A percentile compares a stretch with the other conserved stretches of the same genome.
These are phyloP conservation scores for Trichoderma sp. DNA, from an alignment of 2,329 filamentous ascomycete species.

Conservation along the genomic window DNA sequence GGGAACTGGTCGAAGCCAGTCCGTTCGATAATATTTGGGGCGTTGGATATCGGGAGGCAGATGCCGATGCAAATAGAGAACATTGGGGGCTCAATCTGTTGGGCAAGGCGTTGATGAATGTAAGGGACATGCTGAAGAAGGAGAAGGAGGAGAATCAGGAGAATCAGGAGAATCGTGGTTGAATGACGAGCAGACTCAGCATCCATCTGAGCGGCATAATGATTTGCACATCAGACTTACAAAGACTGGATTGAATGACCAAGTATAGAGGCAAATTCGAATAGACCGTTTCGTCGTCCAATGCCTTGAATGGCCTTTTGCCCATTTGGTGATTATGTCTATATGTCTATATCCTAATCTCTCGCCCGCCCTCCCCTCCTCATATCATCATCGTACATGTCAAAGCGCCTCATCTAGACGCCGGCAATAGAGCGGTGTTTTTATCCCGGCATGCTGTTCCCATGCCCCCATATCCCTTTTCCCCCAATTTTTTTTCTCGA, in stretches of 20 bases:
- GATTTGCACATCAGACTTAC: not conserved
- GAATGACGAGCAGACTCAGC: not conserved
- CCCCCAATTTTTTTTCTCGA: conserved; percentile 1
- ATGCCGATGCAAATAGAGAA: conserved; percentile 45
- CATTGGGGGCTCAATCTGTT: conserved; percentile 64
- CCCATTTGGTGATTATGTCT: conserved; percentile 19
- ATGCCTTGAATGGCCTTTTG: not conserved
- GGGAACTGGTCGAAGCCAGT: conserved; percentile 60
- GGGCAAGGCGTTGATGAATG: conserved; percentile 59
- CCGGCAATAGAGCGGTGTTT: conserved; percentile 34
- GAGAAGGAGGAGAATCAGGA: not conserved
- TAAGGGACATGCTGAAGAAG: conserved; percentile 48
- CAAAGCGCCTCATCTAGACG: conserved; percentile 19
- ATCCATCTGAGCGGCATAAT: not conserved
- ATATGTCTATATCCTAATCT: conserved; percentile 24
- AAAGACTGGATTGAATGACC: not conserved
- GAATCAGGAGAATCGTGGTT: conserved; percentile 32
- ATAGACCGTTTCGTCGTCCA: not conserved
- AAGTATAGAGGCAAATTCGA: not conserved
- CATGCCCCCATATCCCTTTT: conserved; percentile 23
- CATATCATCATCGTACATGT: conserved; percentile 17
- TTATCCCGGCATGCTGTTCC: conserved; percentile 27
- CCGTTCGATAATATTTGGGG: conserved; percentile 64
- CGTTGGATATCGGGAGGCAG: conserved; percentile 53
- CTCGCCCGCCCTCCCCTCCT: not conserved